These are phyloP conservation scores for Clonostachys solani DNA, from an alignment of 2,329 filamentous ascomycete genomes.

Conservation along the genomic window DNA sequence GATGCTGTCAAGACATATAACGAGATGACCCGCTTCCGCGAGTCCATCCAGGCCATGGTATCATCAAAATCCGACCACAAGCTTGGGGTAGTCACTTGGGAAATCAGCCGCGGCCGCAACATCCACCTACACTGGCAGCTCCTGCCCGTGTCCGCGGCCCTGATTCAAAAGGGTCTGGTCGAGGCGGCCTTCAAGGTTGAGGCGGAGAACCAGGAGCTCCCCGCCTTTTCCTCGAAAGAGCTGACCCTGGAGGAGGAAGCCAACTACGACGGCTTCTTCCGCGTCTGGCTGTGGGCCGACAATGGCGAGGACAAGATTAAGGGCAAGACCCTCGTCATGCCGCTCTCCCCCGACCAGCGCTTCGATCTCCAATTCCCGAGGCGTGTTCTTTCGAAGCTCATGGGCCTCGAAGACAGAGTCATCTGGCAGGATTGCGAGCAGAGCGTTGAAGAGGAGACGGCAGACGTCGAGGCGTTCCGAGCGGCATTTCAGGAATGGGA, in stretches of 20 bases:
- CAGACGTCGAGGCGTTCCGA: conserved; percentile 76
- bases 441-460: conserved; percentile 70
- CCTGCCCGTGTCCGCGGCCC: conserved; percentile 66
- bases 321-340: conserved; percentile 67
- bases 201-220: conserved; percentile 67
- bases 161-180: conserved; percentile 69
- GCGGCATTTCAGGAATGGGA: conserved; percentile 81
- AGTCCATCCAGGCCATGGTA: conserved; percentile 76
- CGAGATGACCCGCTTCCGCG: conserved; percentile 83
- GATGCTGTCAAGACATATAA: conserved; percentile 57
- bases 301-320: conserved; percentile 49
- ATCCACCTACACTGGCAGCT: conserved; percentile 96
- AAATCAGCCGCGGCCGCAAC: conserved; percentile 77
- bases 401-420: conserved; percentile 72
- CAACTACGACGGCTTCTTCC: conserved; percentile 64
- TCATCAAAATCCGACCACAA: conserved; percentile 44
- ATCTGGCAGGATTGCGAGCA: conserved; percentile 86
- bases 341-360: conserved; percentile 63
- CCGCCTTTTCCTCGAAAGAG: conserved; percentile 42
- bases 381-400: conserved; percentile 80
- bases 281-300: conserved; percentile 74
- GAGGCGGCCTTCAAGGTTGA: conserved; percentile 87
- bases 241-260: conserved; percentile 46
- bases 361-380: conserved; percentile 93
- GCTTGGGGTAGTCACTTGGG: conserved; percentile 85